Evolutionary conservation across 2,329 filamentous ascomycete species (phyloP), one percentile per base, ranked within the genome.

Genomic region (Trichophyton schoenleinii): DNA sequence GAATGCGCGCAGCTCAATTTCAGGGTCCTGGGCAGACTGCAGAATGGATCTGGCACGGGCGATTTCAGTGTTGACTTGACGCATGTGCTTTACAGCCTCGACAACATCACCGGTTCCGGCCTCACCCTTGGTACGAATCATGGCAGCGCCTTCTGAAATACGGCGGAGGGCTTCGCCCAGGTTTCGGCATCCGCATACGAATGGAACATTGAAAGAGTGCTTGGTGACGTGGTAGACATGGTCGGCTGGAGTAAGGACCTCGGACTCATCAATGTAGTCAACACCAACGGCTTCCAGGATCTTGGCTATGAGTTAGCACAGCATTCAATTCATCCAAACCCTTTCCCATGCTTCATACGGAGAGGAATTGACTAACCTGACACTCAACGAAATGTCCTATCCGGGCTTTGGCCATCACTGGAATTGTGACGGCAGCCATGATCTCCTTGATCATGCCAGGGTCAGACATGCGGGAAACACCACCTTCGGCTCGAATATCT

Each of bases 71-170:
- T 87, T 94, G 66, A 97, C 88, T 9, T 88, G 90, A 71, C 94
- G 88, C 84, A 96, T 95, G 81, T 99, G 94, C 71, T 88, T 86
- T 57, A 97, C 92, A 20, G 94, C 94, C 80, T 97, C 92, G 69
- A 97, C 88, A 59, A 99, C 90, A 73, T 99, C 94, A 65, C 94
- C 94, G 0, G 94, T 97, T 65, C 94, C 94, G 42, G 94, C 94
- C 79, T 99, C 94, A 66, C 94, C 94, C 81, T 97, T 99, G 66
- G 94, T 99, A 69, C 94, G 87, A 77, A 99, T 96, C 92, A 99
- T 97, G 70, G 92, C 92, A 8, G 94, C 94, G 65, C 94, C 94
- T 79, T 97, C 94, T 65, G 85, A 83, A 71, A 99, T 91, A 65
- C 94, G 83, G 65, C 94, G 83, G 61, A 99, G 83, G 15, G 94